Conservation (phyloP, 176 grass and related monocot genomes). For the Tillandsia leiboldiana region DNA sequence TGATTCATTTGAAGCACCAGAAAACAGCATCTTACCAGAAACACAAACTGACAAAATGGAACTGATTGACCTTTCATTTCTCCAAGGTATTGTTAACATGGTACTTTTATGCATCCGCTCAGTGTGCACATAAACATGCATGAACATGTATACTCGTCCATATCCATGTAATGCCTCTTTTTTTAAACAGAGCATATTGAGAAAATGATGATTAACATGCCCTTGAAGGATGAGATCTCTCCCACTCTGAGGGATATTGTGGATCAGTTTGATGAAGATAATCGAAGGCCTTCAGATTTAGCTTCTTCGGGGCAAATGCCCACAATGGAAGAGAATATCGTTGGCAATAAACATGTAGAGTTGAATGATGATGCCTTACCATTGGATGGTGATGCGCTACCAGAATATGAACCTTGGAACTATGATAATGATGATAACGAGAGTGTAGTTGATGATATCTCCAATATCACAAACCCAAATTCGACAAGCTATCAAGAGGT, state of each 20-base stretch:
- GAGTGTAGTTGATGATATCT: conserved; percentile 39
- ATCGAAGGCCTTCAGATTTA: conserved; percentile 43
- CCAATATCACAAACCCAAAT: conserved; percentile 27
- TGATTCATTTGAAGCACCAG: conserved; percentile 88
- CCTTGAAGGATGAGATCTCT: conserved; percentile 59
- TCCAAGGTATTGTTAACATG: conserved; percentile 53
- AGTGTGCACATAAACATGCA: neutral
- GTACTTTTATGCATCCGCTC: neutral
- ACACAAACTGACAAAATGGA: conserved; percentile 30
- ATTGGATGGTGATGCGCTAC: conserved; percentile 13
- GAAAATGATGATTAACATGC: conserved; percentile 67
- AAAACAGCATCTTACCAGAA: conserved; percentile 47
- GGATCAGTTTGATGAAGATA: conserved; percentile 84
- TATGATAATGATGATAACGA: conserved; percentile 59
- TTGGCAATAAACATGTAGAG: conserved; percentile 19
- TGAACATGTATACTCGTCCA: neutral
- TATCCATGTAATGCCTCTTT: neutral
- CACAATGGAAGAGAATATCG: conserved; percentile 30
- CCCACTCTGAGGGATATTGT: conserved; percentile 75
- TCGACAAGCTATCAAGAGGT: conserved; percentile 55
- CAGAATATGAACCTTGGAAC: conserved; percentile 47
- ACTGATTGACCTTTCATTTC: conserved; percentile 74
- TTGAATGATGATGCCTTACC: conserved; percentile 23
- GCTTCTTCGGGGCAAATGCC: conserved; percentile 36
- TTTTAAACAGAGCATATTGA: conserved; percentile 58